Conservation (phyloP, 2,329 filamentous ascomycete species). For the Colletotrichum aenigma region DNA sequence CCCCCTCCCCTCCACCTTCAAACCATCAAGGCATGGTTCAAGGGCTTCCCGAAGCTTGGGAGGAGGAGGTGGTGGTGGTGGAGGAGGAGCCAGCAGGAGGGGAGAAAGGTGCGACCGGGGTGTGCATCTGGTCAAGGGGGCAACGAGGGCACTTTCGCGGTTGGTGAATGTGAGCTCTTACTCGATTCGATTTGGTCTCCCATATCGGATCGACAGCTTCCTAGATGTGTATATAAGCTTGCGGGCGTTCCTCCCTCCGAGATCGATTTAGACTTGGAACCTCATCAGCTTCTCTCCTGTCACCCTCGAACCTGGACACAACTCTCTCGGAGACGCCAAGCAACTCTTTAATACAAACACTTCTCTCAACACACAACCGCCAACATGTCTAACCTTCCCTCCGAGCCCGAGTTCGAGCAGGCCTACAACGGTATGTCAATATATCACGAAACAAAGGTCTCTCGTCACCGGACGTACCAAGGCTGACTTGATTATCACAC, state of each 20-base stretch:
- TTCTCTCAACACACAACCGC: conserved; percentile 24
- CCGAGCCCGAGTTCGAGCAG: conserved; percentile 98
- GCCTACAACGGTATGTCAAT: conserved; percentile 81
- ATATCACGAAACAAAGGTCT: background rate
- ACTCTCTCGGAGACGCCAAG: background rate
- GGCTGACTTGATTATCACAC: conserved; percentile 26
- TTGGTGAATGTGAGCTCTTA: conserved; percentile 9
- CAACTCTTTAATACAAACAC: background rate
- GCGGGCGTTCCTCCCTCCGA: conserved; percentile 5
- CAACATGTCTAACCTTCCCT: conserved; percentile 80
- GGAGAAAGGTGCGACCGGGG: background rate
- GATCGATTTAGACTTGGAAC: background rate
- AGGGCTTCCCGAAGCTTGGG: conserved; percentile 1
- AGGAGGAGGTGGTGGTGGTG: background rate
- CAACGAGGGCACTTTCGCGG: background rate
- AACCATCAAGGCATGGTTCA: background rate
- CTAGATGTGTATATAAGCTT: conserved; percentile 17
- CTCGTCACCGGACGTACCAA: background rate
- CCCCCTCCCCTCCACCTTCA: background rate
- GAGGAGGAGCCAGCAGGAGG: background rate
- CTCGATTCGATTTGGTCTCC: conserved; percentile 17
- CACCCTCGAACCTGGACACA: background rate
- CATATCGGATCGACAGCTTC: background rate
- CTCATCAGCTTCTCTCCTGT: conserved; percentile 10
- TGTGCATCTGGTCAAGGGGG: background rate